Conservation (phyloP, 108 stramenopile genomes). For the Fistulifera pelliculosa region DNA sequence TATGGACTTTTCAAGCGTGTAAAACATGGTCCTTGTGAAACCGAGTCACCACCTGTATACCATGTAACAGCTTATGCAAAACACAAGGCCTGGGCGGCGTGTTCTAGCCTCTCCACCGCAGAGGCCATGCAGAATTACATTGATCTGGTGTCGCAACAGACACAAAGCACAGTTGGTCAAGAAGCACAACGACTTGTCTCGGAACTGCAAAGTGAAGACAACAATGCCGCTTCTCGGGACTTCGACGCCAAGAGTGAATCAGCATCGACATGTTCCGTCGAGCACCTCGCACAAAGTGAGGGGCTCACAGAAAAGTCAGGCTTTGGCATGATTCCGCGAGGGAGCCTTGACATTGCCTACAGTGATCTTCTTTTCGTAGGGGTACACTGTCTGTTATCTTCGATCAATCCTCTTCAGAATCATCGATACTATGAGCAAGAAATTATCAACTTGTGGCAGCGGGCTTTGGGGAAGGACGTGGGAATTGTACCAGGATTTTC, state of each 20-base stretch:
- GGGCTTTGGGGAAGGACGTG: background rate
- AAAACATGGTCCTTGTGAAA: conserved; percentile 8
- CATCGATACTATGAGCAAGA: conserved; percentile 3
- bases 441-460: conserved; percentile 2
- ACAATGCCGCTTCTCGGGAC: too few species aligned
- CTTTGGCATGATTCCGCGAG: conserved; percentile 42
- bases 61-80: conserved; percentile 31
- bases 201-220: too few species aligned
- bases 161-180: background rate
- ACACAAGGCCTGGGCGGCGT: conserved; percentile 35
- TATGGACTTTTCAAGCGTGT: conserved; percentile 56
- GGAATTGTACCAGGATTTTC: conserved; percentile 61
- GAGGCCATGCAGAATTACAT: conserved; percentile 42
- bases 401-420: background rate
- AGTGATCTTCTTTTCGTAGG: conserved; percentile 40
- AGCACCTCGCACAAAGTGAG: background rate
- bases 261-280: background rate
- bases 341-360: conserved; percentile 54
- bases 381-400: conserved; percentile 17
- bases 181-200: background rate
- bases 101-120: conserved; percentile 2
- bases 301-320: background rate
- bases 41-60: conserved; percentile 23
- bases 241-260: background rate
- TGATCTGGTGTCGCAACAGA: conserved; percentile 8